These are phyloP conservation scores for Arachnomyces sp. DNA, from an alignment of 2,329 filamentous ascomycete species.

Conservation along the genomic window DNA sequence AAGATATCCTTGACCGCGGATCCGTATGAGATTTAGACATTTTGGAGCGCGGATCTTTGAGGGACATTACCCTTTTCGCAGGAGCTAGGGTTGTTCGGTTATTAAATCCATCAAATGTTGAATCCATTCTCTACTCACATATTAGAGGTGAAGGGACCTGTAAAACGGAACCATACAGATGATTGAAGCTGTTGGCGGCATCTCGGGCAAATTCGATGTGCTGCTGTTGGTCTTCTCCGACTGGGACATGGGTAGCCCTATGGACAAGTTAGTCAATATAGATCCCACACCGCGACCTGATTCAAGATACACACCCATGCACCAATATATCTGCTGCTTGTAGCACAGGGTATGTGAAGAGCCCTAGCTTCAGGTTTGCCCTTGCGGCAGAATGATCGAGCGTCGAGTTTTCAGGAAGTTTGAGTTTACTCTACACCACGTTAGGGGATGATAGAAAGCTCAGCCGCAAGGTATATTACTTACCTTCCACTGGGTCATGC, in stretches of 20 bases:
- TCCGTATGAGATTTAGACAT: constrained; percentile 88
- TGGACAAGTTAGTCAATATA: constrained; percentile 3
- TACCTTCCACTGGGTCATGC: constrained; percentile 99
- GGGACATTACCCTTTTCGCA: constrained; percentile 80
- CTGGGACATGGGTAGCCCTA: constrained; percentile 89
- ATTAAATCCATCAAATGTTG: not conserved
- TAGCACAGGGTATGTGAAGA: constrained; percentile 93
- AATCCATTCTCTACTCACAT: constrained; percentile 42
- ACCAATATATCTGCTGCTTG: constrained; percentile 92
- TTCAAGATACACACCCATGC: constrained; percentile 51
- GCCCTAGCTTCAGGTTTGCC: constrained; percentile 67
- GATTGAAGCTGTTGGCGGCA: constrained; percentile 80
- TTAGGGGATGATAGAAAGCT: constrained; percentile 3
- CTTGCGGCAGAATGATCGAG: constrained; percentile 52
- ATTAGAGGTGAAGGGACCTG: constrained; percentile 63
- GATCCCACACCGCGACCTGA: constrained; percentile 12
- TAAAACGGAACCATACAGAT: constrained; percentile 58
- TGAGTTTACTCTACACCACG: constrained; percentile 59
- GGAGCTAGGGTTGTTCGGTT: constrained; percentile 47
- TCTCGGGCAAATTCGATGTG: constrained; percentile 90
- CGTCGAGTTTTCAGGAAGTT: constrained; percentile 52
- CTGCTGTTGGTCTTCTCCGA: constrained; percentile 91
- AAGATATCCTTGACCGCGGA: constrained; percentile 67
- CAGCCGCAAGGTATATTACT: constrained; percentile 10
- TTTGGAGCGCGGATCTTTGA: constrained; percentile 68